Percentiles rank a stretch among this genome's conserved stretches.
phyloP scores from a whole-genome alignment of 495 filamentous ascomycete genomes.

The Aspergillus cavernicola region DNA sequence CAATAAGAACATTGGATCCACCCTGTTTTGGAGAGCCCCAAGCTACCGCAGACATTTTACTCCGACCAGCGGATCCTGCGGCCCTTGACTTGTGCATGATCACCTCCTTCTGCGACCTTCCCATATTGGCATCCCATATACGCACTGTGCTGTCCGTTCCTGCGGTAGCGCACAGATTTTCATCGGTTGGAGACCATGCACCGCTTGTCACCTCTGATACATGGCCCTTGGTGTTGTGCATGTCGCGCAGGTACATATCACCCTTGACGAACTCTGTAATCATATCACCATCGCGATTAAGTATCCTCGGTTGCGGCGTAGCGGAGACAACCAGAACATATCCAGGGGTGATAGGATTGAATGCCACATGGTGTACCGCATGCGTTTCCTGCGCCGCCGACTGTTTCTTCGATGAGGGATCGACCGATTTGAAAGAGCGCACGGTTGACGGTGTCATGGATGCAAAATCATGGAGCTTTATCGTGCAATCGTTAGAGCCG shows the following conservation, averaged over 20 bases:
- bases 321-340: slow-evolving; percentile 83
- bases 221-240: slow-evolving; percentile 96
- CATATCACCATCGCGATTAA: slow-evolving; percentile 82
- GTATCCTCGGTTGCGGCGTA: slow-evolving; percentile 81
- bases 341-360: slow-evolving; percentile 78
- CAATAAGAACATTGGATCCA: slow-evolving; percentile 71
- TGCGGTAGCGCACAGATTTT: slow-evolving; percentile 79
- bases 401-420: slow-evolving; percentile 73
- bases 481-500: slow-evolving; percentile 82
- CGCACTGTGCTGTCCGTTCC: slow-evolving; percentile 90
- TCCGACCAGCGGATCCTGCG: slow-evolving; percentile 81
- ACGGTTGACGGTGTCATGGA: slow-evolving; percentile 94
- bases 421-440: slow-evolving; percentile 86
- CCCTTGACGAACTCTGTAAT: slow-evolving; percentile 88
- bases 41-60: slow-evolving; percentile 85
- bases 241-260: slow-evolving; percentile 95
- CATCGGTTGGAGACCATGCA: slow-evolving; percentile 82
- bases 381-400: slow-evolving; percentile 78
- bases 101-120: slow-evolving; percentile 82
- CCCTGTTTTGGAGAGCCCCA: slow-evolving; percentile 82
- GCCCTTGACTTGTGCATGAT: slow-evolving; percentile 90
- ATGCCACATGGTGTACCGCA: slow-evolving; percentile 77
- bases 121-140: slow-evolving; percentile 94
- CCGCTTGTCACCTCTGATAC: slow-evolving; percentile 84
- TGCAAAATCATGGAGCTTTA: slow-evolving; percentile 93